phyloP scores from a whole-genome alignment of 2,329 filamentous ascomycete genomes.

The Claviceps fusiformis region DNA sequence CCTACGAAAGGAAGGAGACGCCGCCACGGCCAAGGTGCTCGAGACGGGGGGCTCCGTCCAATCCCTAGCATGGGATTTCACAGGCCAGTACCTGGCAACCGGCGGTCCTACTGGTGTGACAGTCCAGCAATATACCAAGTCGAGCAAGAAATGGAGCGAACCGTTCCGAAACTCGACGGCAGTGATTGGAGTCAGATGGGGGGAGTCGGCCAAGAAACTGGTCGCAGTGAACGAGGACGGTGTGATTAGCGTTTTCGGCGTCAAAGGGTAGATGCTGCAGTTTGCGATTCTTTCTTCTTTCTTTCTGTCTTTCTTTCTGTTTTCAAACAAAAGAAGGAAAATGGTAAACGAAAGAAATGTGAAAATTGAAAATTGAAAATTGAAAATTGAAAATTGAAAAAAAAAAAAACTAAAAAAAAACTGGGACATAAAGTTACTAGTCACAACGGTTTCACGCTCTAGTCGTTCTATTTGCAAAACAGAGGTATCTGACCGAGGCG shows the following conservation, averaged over 20 bases:
- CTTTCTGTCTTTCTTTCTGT: no score
- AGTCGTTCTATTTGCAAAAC: neutral
- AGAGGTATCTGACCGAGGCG: neutral
- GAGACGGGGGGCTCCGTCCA: conserved; percentile 71
- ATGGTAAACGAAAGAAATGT: no score
- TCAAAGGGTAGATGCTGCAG: conserved; percentile 27
- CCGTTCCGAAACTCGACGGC: conserved; percentile 63
- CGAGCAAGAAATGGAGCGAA: conserved; percentile 79
- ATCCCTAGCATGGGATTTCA: conserved; percentile 81
- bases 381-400: neutral
- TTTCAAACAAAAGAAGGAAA: no score
- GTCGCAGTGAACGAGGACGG: conserved; percentile 22
- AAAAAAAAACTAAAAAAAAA: neutral
- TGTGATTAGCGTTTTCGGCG: conserved; percentile 50
- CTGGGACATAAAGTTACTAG: neutral
- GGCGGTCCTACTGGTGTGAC: conserved; percentile 68
- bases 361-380: no score
- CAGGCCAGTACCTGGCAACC: conserved; percentile 79
- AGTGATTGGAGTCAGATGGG: conserved; percentile 66
- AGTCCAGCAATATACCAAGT: conserved; percentile 82
- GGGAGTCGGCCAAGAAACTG: conserved; percentile 57
- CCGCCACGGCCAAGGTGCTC: conserved; percentile 67
- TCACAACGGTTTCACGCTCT: neutral
- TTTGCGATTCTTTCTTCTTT: neutral
- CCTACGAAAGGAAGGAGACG: conserved; percentile 78